Percentiles rank a stretch among this genome's conserved stretches.
These are phyloP conservation scores for Camellia oleifera DNA, from an alignment of 179 eudicot genomes.

Conservation along the genomic window DNA sequence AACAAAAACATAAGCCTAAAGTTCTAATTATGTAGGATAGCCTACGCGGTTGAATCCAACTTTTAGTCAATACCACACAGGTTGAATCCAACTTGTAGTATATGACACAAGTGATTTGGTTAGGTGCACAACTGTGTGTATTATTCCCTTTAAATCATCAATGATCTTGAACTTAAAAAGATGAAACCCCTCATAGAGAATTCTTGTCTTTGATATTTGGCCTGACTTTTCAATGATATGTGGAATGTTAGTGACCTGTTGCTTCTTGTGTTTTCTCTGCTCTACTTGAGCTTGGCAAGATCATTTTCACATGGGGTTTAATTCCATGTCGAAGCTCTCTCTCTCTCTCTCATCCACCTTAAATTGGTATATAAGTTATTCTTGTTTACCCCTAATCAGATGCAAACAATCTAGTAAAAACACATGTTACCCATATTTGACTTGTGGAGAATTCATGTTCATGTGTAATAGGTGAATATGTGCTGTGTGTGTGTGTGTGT, in stretches of 20 bases:
- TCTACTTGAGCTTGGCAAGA: neutral
- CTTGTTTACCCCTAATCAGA: neutral
- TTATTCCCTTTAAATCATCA: neutral
- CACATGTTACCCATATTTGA: neutral
- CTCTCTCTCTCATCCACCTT: neutral
- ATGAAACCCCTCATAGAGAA: neutral
- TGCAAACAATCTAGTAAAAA: neutral
- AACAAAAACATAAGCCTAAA: neutral
- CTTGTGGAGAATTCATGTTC: neutral
- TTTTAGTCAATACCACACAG: neutral
- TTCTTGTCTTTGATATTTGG: neutral
- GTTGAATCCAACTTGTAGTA: neutral
- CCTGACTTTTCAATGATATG: neutral
- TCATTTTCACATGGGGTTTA: neutral
- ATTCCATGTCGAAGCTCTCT: neutral
- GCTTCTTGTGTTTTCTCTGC: neutral
- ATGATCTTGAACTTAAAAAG: neutral
- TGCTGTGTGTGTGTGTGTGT: too few relatives aligned
- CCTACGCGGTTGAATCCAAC: neutral
- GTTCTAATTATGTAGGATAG: neutral
- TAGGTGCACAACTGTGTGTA: neutral
- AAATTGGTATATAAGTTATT: neutral
- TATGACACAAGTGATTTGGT: neutral
- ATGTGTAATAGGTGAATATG: neutral
- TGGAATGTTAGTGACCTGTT: neutral